Evolutionary conservation across 305 asterid genomes (phyloP), one percentile per base, ranked within the genome.

Genomic region (Rubia tinctorum): DNA sequence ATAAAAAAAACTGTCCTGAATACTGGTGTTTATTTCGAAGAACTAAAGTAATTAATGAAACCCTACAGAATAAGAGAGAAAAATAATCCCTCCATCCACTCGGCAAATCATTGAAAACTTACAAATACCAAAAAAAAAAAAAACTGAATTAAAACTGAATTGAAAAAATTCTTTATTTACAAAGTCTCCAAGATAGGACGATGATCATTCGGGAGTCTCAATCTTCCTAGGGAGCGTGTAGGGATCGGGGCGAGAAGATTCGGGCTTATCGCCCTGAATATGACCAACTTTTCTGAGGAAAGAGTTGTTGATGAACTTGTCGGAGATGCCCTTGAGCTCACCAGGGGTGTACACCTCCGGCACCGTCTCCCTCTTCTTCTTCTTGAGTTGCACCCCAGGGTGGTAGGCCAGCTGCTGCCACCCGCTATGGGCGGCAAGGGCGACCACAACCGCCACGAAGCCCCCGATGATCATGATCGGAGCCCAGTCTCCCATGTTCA

Each of bases 341-440:
- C 66, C 66, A 9, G 73, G 73, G 8, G 11, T 27, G 30, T 34
- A 65, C 65, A 74, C 77, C 40, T 74, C 77, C 9, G 77, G 77
- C 25, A 74, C 11, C 3, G 72, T 65, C 43, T 74, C 77, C 56
- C 77, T 74, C 27, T 74, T 74, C 67, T 74, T 74, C 66, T 74
- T 74, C 42, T 51, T 12, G 0, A 74, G 4, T 7, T 74, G 77
- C 51, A 74, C 77, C 7, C 66, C 13, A 5, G 77, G 77, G 23
- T 65, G 42, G 11, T 66, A 65, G 3, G 66, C 71, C 18, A 74
- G 70, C 43, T 74, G 77, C n/a, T 74, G 77, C 70, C 65, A 61
- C 17, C 67, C 77, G 42, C 71, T 74, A 17, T 74, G 77, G 18
- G 51, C n/a, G 17, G 20, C 73, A 22, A 74, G 18, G 51, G 37